phyloP scores from a whole-genome alignment of 805 yeast genomes.

The Zygosaccharomyces siamensis region DNA sequence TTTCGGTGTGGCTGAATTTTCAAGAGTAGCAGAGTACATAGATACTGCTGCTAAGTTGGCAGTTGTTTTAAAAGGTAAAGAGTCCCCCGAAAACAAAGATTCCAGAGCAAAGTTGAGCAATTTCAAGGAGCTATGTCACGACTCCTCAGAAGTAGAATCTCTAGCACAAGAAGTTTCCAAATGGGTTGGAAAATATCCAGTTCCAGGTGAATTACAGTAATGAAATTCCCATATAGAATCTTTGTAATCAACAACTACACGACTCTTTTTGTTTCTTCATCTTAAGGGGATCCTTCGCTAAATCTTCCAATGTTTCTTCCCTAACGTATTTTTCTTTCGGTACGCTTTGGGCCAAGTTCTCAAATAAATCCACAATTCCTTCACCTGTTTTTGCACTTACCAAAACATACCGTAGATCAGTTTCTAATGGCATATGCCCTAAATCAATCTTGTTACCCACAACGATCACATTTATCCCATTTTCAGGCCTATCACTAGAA shows the following conservation, averaged over 20 bases:
- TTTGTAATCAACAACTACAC: conserved; percentile 13
- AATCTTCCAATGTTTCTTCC: conserved; percentile 9
- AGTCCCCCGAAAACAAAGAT: conserved; percentile 44
- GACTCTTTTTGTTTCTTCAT: not conserved
- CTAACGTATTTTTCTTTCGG: conserved; percentile 27
- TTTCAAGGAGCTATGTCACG: conserved; percentile 68
- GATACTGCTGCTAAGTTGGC: conserved; percentile 74
- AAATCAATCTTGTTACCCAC: conserved; percentile 79
- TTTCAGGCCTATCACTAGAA: conserved; percentile 47
- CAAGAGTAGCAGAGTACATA: conserved; percentile 72
- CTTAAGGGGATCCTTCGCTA: not conserved
- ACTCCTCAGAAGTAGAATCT: conserved; percentile 53
- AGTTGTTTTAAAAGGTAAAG: conserved; percentile 49
- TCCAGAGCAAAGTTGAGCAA: conserved; percentile 57
- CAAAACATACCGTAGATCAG: conserved; percentile 32
- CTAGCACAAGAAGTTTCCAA: conserved; percentile 61
- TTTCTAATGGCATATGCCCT: conserved; percentile 41
- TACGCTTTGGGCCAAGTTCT: conserved; percentile 41
- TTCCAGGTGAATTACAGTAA: conserved; percentile 67
- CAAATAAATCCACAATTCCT: conserved; percentile 43
- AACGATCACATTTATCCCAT: conserved; percentile 56
- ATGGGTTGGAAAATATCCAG: conserved; percentile 77
- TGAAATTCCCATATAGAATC: not conserved
- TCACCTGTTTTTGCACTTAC: conserved; percentile 55
- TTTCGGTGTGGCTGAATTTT: conserved; percentile 71